Base-by-base conservation (phyloP, 2,329 filamentous ascomycete genomes). In the Cladosporium cucumerinum region DNA sequence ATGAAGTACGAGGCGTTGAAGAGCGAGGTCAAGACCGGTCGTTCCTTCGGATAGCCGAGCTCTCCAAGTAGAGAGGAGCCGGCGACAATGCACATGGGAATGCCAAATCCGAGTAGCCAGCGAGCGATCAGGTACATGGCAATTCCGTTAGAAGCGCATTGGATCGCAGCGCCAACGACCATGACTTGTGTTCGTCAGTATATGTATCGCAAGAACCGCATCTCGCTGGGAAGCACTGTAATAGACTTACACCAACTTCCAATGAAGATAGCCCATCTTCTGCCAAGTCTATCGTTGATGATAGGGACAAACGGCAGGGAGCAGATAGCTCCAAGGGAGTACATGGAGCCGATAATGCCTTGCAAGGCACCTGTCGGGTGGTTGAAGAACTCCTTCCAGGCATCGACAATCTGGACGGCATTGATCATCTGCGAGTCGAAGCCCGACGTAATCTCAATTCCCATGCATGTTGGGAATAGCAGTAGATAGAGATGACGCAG, bases 1-100 rank as follows among this genome's bases (percentile, higher is more conserved):
- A 86, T 76, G 66, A 84, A 86, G 72, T 84, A 86, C 1, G 82
- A 85, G 1, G 84, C 82, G 69, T 87, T 87, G 79, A 87, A 87
- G 1, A 87, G 76, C 7, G 84, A 86, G 0, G 85, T 87, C 61
- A 87, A 69, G n/a, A 84, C 78, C 0, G 85, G 79, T 66, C 86
- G 83, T 73, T 87, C 85, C 71, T 86, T 87, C 2, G 86, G 86
- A 70, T 87, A 82, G 1, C 81, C 85, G 28, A 88, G 76, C 71
- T 88, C 86, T 74, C 85, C 85, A 30, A 88, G 84, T 58, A 87
- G 75, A 36, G 83, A 80, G 1, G 85, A 84, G 5, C 83, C 85
- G 2, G 84, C 82, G 36, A 87, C 83, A 66, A 87, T 87, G 66
- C 82, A 83, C 68, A 85, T 86, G 0, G 84, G 82, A 57, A 88